phyloP scores from a whole-genome alignment of 129 eudicot genomes.

The Saposhnikovia divaricata region DNA sequence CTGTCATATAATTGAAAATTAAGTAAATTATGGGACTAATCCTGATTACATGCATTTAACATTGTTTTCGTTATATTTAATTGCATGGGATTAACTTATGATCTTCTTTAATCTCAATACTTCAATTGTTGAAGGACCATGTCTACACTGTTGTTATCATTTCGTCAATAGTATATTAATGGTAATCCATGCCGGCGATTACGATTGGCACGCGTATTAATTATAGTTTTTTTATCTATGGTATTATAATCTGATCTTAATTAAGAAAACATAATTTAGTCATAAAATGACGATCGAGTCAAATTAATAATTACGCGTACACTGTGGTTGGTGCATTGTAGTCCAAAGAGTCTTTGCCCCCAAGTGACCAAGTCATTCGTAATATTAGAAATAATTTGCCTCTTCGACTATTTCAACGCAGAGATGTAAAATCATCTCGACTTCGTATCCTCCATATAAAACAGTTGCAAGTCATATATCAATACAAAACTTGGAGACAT shows the following conservation, averaged over 20 bases:
- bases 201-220: background rate
- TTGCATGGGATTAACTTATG: background rate
- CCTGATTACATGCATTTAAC: background rate
- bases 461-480: background rate
- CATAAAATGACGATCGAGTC: background rate
- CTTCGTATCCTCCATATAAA: no score
- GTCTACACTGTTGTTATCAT: constrained; percentile 2
- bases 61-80: background rate
- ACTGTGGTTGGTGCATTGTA: background rate
- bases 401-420: background rate
- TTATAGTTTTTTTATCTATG: background rate
- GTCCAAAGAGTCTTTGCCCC: background rate
- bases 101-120: background rate
- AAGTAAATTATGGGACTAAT: background rate
- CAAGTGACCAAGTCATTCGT: background rate
- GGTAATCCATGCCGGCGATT: constrained; percentile 10
- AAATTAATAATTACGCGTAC: background rate
- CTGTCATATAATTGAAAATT: background rate
- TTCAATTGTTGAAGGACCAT: background rate
- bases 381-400: background rate
- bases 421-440: no score
- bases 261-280: background rate
- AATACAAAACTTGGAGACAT: no score
- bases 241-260: background rate
- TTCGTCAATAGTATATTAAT: background rate